These are phyloP conservation scores for Citrullus mucosospermus DNA, from an alignment of 306 rosid species.

Conservation along the genomic window DNA sequence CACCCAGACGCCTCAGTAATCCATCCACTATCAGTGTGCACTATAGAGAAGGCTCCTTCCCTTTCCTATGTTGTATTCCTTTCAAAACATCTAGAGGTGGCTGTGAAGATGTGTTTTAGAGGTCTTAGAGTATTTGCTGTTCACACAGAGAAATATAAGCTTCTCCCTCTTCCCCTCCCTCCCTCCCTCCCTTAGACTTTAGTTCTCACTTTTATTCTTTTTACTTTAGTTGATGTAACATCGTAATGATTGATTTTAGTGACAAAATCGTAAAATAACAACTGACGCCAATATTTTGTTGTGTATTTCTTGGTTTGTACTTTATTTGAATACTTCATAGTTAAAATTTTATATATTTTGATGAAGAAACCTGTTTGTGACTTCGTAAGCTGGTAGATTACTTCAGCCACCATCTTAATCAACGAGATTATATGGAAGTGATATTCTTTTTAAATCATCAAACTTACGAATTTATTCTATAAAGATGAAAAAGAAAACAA, in stretches of 20 bases:
- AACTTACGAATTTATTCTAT: neutral
- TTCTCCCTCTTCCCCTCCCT: neutral
- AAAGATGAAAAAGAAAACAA: no score
- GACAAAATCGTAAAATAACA: neutral
- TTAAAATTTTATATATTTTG: neutral
- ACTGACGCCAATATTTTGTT: neutral
- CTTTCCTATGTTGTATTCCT: neutral
- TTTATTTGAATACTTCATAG: neutral
- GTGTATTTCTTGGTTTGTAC: neutral
- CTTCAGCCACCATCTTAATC: neutral
- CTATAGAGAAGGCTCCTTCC: neutral
- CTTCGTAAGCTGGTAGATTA: neutral
- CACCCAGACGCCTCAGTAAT: slow-evolving; percentile 47
- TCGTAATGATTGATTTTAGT: neutral
- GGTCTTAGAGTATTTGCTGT: neutral
- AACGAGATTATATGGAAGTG: neutral
- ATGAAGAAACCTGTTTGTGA: neutral
- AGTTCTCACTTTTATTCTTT: neutral
- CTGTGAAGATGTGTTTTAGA: neutral
- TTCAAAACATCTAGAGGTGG: neutral
- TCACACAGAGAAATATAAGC: neutral
- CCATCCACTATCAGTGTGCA: neutral
- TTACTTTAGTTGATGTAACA: neutral
- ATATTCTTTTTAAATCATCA: neutral
- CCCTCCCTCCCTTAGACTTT: no score